These are phyloP conservation scores for Cercis canadensis DNA, from an alignment of 306 rosid species.

Conservation along the genomic window DNA sequence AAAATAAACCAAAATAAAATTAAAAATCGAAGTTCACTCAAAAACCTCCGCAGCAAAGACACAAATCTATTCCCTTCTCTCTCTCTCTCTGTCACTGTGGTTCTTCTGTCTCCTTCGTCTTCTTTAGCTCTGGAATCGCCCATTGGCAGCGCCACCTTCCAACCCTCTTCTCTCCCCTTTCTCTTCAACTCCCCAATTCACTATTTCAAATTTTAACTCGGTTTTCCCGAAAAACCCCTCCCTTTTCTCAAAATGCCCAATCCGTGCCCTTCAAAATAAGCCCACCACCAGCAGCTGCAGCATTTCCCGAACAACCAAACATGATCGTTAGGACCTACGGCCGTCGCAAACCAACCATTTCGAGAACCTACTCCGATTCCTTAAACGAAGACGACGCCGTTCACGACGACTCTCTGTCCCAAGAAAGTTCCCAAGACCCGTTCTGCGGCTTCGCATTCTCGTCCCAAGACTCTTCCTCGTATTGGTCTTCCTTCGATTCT, in stretches of 20 bases:
- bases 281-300: conserved; percentile 29
- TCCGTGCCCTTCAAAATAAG: neutral
- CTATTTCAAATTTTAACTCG: neutral
- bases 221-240: conserved; percentile 45
- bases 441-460: conserved; percentile 64
- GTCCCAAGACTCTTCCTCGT: conserved; percentile 82
- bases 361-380: conserved; percentile 66
- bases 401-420: conserved; percentile 62
- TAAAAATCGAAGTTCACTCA: conserved; percentile 17
- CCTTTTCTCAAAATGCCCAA: conserved; percentile 35
- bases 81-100: conserved; percentile 36
- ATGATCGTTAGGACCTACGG: conserved; percentile 96
- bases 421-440: conserved; percentile 57
- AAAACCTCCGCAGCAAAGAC: conserved; percentile 8
- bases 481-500: conserved; percentile 79
- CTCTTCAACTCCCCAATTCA: conserved; percentile 11
- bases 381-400: conserved; percentile 79
- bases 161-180: neutral
- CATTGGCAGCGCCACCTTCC: neutral
- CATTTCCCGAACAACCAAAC: conserved; percentile 33
- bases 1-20: conserved; percentile 29
- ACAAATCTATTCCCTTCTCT: too few relatives aligned
- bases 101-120: neutral
- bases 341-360: conserved; percentile 67
- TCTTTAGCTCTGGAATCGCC: conserved; percentile 17